phyloP scores from a whole-genome alignment of 192 early-diverging fungal genomes.

The Dissophora globulifera region DNA sequence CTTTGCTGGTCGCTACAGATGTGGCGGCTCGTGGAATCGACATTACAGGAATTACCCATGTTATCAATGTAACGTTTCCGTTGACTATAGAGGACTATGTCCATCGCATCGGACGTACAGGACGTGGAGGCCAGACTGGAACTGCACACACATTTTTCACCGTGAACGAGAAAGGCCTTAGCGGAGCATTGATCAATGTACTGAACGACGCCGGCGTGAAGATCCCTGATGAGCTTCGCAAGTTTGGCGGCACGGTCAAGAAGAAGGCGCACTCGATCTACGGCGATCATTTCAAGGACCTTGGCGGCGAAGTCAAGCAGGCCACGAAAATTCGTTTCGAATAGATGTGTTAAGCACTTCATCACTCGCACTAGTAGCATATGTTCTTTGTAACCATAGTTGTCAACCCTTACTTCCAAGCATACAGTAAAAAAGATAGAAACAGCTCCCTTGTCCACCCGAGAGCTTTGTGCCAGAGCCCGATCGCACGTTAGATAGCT shows the following conservation, averaged over 20 bases:
- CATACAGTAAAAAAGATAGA: too few species aligned
- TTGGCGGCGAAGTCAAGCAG: constrained; percentile 80
- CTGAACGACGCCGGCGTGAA: constrained; percentile 86
- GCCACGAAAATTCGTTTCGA: constrained; percentile 91
- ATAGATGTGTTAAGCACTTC: background rate
- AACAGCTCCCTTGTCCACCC: too few species aligned
- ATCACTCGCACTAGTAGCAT: background rate
- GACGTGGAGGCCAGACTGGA: constrained; percentile 90
- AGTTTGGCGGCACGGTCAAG: constrained; percentile 96
- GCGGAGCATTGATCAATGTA: constrained; percentile 91
- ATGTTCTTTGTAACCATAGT: constrained; percentile 12
- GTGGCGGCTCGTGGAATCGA: constrained; percentile 91
- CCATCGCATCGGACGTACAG: constrained; percentile 96
- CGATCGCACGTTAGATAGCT: too few species aligned
- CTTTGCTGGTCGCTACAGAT: constrained; percentile 94
- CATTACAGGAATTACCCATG: constrained; percentile 92
- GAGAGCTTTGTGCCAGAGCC: too few species aligned
- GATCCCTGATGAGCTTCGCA: constrained; percentile 88
- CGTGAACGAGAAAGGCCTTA: constrained; percentile 85
- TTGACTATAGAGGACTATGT: constrained; percentile 94
- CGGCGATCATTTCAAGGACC: constrained; percentile 94
- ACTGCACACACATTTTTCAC: constrained; percentile 95
- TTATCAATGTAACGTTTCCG: constrained; percentile 98
- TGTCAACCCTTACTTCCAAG: background rate
- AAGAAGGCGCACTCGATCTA: constrained; percentile 97